Base-by-base conservation (phyloP, 805 yeast genomes). In the Komagataella ulmi region DNA sequence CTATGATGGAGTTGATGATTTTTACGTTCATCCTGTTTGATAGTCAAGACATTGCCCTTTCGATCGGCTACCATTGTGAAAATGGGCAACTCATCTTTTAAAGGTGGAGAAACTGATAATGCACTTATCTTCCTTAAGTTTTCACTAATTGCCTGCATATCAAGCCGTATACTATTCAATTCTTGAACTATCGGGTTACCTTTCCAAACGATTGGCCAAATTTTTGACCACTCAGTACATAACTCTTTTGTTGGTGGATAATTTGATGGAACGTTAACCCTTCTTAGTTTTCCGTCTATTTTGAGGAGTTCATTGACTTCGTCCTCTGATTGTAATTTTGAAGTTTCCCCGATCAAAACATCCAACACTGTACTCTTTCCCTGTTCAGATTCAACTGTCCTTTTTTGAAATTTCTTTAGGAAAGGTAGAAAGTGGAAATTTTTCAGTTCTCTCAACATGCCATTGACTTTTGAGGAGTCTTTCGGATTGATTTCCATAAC, bases 161-260 rank as follows among this genome's bases (percentile, higher is more conserved):
- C 77, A 51, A 81, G 68, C 2, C 58, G 58, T 19, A 80, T 70
- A 6, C 77, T 80, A 24, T 83, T 80, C 45, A 88, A 65, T 36
- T 76, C 76, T 59, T 85, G 93, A 54, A 81, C 80, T 57, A 81
- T 73, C 0, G 96, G 95, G 60, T 90, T 88, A 0, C 98, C 98
- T 57, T 89, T 82, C 98, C 98, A 93, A 45, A 88, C 74, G 51
- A 88, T 67, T 0, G 98, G 98, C 99, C 98, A 91, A 56, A 75
- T 77, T 3, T 64, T 52, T 2, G 89, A 76, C 97, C 97, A 90
- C 46, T 70, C 68, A 1, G 65, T 53, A 19, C 84, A 75, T 14
- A 79, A 64, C n/a, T 83, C 88, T 57, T 83, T 85, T 3, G 88
- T 80, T 4, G 75, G 71, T 0, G 97, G 95, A n/a, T 77, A 74